A percentile compares a stretch with the other conserved stretches of the same genome.
phyloP scores from a whole-genome alignment of 257 asterid genomes.

The Orobanche coerulescens region DNA sequence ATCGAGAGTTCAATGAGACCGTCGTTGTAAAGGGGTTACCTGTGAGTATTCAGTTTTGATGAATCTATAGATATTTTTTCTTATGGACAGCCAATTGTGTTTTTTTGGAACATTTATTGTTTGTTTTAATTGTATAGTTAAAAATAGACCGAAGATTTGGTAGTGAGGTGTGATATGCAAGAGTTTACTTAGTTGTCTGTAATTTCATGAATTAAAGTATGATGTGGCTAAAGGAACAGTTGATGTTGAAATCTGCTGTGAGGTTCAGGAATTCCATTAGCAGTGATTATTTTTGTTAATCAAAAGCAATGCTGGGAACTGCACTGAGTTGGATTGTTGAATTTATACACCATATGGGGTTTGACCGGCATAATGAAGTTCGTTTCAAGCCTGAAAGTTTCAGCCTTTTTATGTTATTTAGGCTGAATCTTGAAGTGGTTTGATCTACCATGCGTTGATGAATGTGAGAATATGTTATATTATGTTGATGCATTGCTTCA shows the following conservation, averaged over 20 bases:
- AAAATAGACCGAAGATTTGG: not conserved
- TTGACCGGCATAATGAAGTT: not conserved
- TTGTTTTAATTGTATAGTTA: conserved; percentile 4
- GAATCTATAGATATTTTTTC: not conserved
- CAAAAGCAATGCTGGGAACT: not conserved
- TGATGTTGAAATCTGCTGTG: conserved; percentile 9
- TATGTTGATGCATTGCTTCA: conserved; percentile 3
- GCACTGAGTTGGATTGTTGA: not conserved
- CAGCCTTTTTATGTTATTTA: conserved; percentile 14
- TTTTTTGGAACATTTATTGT: conserved; percentile 6
- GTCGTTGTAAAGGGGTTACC: conserved; percentile 58
- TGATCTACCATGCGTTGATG: not conserved
- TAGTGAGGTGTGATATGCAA: not conserved
- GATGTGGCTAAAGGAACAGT: not conserved
- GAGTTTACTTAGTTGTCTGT: not conserved
- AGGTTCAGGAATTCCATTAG: conserved; percentile 19
- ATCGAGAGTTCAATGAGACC: conserved; percentile 46
- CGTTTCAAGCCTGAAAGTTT: conserved; percentile 9
- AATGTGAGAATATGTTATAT: not conserved
- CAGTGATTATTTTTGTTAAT: not conserved
- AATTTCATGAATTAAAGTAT: conserved; percentile 1
- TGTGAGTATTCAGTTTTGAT: conserved; percentile 35
- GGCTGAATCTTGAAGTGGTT: conserved; percentile 22
- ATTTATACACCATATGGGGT: not conserved
- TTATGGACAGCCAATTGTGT: not conserved